Base-by-base conservation (phyloP, 2,329 filamentous ascomycete genomes). In the Sporothrix euskadiensis region DNA sequence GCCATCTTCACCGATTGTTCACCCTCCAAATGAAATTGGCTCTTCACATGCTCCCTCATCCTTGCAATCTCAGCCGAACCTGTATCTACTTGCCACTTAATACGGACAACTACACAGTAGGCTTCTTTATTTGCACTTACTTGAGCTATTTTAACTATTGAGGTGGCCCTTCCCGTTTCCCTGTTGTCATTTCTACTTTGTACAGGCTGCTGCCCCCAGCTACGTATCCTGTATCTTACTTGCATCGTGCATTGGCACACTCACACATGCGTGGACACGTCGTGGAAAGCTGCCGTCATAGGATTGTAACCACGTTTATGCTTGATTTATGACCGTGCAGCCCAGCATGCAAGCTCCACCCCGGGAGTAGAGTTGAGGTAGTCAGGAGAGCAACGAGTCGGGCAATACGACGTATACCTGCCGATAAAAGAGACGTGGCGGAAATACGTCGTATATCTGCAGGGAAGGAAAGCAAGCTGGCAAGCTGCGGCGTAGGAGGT, bases 221-320 rank as follows among this genome's bases (percentile, higher is more conserved):
- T 63, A 65, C 39, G 61, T 47, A 47, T 66, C 39, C 12, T 47
- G 61, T 47, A 47, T 66, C 39, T 12, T 47, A 14, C 39, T 6
- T 49, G 59, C 44, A 44, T 65, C 35, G 39, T 65, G 39, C 35
- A n/a, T 52, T 35, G 30, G 30, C 26, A 32, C 57, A 59, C 22
- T 1, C 35, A 35, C 14, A 32, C 26, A 32, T 35, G 44, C 65
- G 30, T 22, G 66, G 35, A 44, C 19, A 56, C 19, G 35, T 44
- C n/a, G 54, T 71, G 44, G 30, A 39, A 41, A 14, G 41, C 41
- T 49, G 39, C 69, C 56, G 69, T 63, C 35, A 63, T 41, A 71
- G 69, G 57, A 56, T 71, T 14, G 52, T 26, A 59, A 47, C 39
- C n/a, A 41, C 22, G 35, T 30, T 66, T 47, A 66, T 66, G 61